phyloP scores from a whole-genome alignment of 192 early-diverging fungal genomes.

The Podila clonocystis region DNA sequence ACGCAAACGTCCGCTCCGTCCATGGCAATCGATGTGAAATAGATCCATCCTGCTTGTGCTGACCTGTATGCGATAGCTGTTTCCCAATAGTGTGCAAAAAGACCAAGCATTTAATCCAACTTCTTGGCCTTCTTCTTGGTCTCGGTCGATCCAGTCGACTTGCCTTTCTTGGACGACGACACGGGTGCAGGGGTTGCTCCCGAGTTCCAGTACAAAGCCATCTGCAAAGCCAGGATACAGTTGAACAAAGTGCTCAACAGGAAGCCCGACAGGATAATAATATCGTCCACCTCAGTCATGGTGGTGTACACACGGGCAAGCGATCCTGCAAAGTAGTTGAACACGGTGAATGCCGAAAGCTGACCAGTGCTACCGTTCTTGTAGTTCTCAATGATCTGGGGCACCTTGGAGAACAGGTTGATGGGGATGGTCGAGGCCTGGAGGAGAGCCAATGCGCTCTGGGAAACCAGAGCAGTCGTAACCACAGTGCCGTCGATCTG shows the following conservation, averaged over 20 bases:
- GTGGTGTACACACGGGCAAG: slow-evolving; percentile 93
- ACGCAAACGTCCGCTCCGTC: too few species aligned
- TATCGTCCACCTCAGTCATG: slow-evolving; percentile 89
- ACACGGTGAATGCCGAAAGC: slow-evolving; percentile 88
- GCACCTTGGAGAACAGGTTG: slow-evolving; percentile 82
- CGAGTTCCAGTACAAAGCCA: slow-evolving; percentile 81
- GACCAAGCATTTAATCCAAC: slow-evolving; percentile 21
- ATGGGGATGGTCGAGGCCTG: slow-evolving; percentile 84
- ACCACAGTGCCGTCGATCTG: slow-evolving; percentile 46
- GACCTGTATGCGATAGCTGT: too few species aligned
- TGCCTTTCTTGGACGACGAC: slow-evolving; percentile 13
- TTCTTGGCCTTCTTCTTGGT: slow-evolving; percentile 47
- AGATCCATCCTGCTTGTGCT: too few species aligned
- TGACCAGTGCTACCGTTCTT: slow-evolving; percentile 88
- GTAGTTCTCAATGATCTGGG: slow-evolving; percentile 90
- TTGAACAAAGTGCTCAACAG: slow-evolving; percentile 81
- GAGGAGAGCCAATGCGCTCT: slow-evolving; percentile 66
- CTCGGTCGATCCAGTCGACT: slow-evolving; percentile 17
- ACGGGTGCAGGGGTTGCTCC: slow-evolving; percentile 9
- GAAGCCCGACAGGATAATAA: slow-evolving; percentile 75
- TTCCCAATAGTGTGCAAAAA: neutral
- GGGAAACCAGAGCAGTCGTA: slow-evolving; percentile 64
- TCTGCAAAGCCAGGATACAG: slow-evolving; percentile 78
- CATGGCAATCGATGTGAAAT: too few species aligned
- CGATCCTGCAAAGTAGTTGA: slow-evolving; percentile 89